A percentile compares a stretch with the other conserved stretches of the same genome.
Conservation (phyloP, 2,329 filamentous ascomycete genomes). For the Neopestalotiopsis rosae region DNA sequence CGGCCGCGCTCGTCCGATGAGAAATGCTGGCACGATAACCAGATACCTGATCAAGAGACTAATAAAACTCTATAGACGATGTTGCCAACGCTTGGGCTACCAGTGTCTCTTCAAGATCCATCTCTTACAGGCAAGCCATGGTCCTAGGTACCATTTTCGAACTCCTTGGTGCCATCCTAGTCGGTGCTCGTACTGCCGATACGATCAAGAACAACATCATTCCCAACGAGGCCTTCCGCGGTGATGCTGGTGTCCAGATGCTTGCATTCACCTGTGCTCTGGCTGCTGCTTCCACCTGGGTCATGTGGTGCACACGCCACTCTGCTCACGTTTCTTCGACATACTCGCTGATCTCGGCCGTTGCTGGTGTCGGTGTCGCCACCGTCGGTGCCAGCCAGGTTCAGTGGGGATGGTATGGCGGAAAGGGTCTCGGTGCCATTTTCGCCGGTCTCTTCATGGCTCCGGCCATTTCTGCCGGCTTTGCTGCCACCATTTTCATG, state of each 20-base stretch:
- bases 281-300: slow-evolving; percentile 71
- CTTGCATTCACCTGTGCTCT: slow-evolving; percentile 70
- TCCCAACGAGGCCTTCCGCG: slow-evolving; percentile 60
- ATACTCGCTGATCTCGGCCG: slow-evolving; percentile 72
- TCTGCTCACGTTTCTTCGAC: slow-evolving; percentile 76
- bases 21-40: background rate
- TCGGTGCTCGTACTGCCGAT: slow-evolving; percentile 72
- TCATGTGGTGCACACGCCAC: slow-evolving; percentile 80
- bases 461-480: slow-evolving; percentile 68
- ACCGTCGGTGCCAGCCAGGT: slow-evolving; percentile 66
- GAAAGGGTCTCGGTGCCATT: slow-evolving; percentile 74
- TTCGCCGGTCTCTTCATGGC: slow-evolving; percentile 76
- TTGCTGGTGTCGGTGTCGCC: slow-evolving; percentile 73
- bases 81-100: slow-evolving; percentile 86
- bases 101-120: slow-evolving; percentile 78
- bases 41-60: background rate
- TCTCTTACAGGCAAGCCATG: slow-evolving; percentile 74
- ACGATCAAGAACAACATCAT: slow-evolving; percentile 85
- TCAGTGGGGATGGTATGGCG: slow-evolving; percentile 73
- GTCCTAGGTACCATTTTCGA: slow-evolving; percentile 70
- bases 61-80: slow-evolving; percentile 62
- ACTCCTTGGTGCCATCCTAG: slow-evolving; percentile 68
- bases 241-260: slow-evolving; percentile 70
- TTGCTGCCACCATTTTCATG: slow-evolving; percentile 72
- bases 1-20: background rate